Base-by-base conservation (phyloP, 441 rosid genomes). In the Rhodomyrtus psidioides region DNA sequence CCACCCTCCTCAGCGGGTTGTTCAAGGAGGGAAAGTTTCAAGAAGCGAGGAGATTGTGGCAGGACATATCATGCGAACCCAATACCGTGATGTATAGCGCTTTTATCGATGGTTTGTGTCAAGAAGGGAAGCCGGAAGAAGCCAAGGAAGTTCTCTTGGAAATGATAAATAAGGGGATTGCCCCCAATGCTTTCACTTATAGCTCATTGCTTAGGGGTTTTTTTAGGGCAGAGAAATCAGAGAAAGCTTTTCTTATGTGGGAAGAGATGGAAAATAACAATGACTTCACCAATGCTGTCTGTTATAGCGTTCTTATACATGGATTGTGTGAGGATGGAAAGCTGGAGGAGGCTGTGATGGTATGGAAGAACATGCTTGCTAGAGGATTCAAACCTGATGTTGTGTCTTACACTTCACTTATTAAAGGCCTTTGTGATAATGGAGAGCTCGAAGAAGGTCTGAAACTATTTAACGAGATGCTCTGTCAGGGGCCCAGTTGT, bases 191-290 rank as follows among this genome's bases (percentile, higher is more conserved):
- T 46, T 94, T 93, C 88, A 93, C 98, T 56, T 96, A 93, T 85
- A 97, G 99, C 92, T 96, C 99, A 62, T 86, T 97, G 89, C 93
- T 97, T 94, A 95, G 89, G 91, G 99, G 98, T 82, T 96, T 91
- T 86, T 95, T 96, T 83, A 91, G 88, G 90, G 82, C 82, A 0
- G 95, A 96, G 86, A 90, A 91, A 54, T 84, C 93, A 83, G 91
- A 90, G 85, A 93, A 93, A 89, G 99, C 99, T 39, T 44, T 94
- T 85, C 91, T 91, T 89, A 88, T 97, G 55, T 97, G 99, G 99
- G 90, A 89, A 88, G 96, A 91, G 88, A 94, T 95, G 94, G 92
- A 76, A 55, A 83, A 90, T 65, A 86, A 82, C 56, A 86, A 89
- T 65, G 92, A 90, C 85, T 60, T 57, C 39, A 84, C 76, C 59